Base-by-base conservation (phyloP, 805 yeast species). In the Yarrowia sp. region DNA sequence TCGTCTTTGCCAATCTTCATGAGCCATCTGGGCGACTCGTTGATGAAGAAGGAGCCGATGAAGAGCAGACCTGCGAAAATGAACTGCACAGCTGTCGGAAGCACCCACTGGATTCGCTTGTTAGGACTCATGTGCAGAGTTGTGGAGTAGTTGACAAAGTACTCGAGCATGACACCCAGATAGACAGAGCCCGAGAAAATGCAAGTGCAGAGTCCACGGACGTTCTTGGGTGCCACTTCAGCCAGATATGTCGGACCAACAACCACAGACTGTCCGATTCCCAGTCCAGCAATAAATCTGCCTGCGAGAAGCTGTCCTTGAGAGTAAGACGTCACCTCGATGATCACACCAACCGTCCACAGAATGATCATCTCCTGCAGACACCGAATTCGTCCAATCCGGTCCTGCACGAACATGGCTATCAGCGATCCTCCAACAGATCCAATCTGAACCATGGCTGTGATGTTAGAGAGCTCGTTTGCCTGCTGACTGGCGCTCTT, bases 111-210 rank as follows among this genome's bases (percentile, higher is more conserved):
- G 10, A 65, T 68, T 41, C 77, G 71, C 19, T 73, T 69, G 7
- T 63, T 61, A 13, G 69, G 66, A 2, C 78, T 64, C 49, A 81
- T 68, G 66, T 81, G 81, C 25, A 80, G 63, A 1, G 82, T 78
- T 35, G 82, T 76, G 33, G 84, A 86, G 68, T 80, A 83, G 67
- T 80, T 76, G 22, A 79, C 74, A 64, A 80, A 79, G 66, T 49
- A 49, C 29, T 78, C 79, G 56, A 80, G 58, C 77, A 80, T 74
- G 25, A 81, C 75, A 39, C 86, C 86, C 14, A 83, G 70, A 66
- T 82, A 82, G 27, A 83, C 85, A 7, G 84, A 80, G 64, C 86
- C 86, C 4, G 84, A 79, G 67, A 81, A 83, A 33, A 81, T 71
- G 72, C 82, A 79, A 49, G 76, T 78, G 67, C 82, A 77, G 47